Evolutionary conservation across 2,329 filamentous ascomycete genomes (phyloP).

Genomic region (Clonostachys sp.): DNA sequence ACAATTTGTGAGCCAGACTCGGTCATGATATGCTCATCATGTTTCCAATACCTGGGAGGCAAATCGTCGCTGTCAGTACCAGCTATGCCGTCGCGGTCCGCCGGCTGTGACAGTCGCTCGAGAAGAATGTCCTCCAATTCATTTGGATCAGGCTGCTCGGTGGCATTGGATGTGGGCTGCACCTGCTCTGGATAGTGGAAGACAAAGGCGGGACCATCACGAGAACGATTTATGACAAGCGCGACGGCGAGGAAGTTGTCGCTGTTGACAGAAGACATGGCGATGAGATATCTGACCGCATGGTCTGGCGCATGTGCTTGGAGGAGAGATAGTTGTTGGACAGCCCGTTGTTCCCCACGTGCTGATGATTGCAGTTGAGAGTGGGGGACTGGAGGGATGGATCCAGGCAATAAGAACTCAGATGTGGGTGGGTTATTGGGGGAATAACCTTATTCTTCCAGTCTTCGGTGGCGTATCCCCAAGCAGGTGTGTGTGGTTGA

Average conservation of each 20-base stretch:
- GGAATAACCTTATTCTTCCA: too few relatives aligned
- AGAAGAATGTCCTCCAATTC: constrained; percentile 49
- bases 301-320: too few relatives aligned
- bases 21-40: constrained; percentile 50
- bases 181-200: constrained; percentile 80
- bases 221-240: constrained; percentile 68
- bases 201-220: constrained; percentile 75
- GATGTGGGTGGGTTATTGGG: too few relatives aligned
- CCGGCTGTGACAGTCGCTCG: constrained; percentile 36
- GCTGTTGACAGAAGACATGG: constrained; percentile 45
- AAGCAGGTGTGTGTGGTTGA: too few relatives aligned
- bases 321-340: too few relatives aligned
- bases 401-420: too few relatives aligned
- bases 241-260: constrained; percentile 65
- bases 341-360: too few relatives aligned
- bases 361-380: too few relatives aligned
- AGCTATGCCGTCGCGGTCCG: constrained; percentile 12
- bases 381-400: too few relatives aligned
- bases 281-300: background rate
- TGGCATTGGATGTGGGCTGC: constrained; percentile 20
- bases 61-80: constrained; percentile 29
- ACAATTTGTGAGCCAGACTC: constrained; percentile 53
- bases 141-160: constrained; percentile 19
- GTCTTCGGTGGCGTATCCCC: too few relatives aligned
- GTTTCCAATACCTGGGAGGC: constrained; percentile 40